phyloP scores from a whole-genome alignment of 768 basidiomycete species.

The Saitozyma sp. region DNA sequence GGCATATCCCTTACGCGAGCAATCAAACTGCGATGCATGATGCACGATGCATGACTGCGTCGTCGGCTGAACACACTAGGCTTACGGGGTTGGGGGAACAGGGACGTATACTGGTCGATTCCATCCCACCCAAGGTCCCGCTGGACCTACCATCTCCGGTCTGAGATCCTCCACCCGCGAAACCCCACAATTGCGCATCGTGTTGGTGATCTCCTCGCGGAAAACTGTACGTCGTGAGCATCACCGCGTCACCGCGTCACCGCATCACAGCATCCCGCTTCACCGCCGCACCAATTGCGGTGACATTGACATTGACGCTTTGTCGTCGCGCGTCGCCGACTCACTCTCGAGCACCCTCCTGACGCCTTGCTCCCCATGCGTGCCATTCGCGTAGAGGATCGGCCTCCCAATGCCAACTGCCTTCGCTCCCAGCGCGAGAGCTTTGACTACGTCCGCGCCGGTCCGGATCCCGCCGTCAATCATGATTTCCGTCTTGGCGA shows the following conservation, averaged over 20 bases:
- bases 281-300: no score
- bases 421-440: conserved; percentile 67
- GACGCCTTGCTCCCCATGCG: conserved; percentile 54
- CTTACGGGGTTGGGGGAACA: no score
- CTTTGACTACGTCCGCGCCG: conserved; percentile 90
- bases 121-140: conserved; percentile 42
- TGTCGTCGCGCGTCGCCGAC: no score
- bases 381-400: conserved; percentile 55
- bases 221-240: conserved; percentile 28
- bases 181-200: conserved; percentile 46
- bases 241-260: neutral
- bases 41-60: no score
- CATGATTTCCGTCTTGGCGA: conserved; percentile 62
- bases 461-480: conserved; percentile 80
- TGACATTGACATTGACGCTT: neutral
- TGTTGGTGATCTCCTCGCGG: conserved; percentile 45
- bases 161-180: conserved; percentile 40
- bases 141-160: conserved; percentile 50
- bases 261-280: neutral
- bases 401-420: conserved; percentile 53
- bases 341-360: conserved; percentile 48
- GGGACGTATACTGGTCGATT: conserved; percentile 21
- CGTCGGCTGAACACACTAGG: no score
- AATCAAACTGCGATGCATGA: no score
- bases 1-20: no score